Percentiles rank a stretch among this genome's conserved stretches.
phyloP scores from a whole-genome alignment of 805 yeast genomes.

The Saccharomycopsis fermentans region DNA sequence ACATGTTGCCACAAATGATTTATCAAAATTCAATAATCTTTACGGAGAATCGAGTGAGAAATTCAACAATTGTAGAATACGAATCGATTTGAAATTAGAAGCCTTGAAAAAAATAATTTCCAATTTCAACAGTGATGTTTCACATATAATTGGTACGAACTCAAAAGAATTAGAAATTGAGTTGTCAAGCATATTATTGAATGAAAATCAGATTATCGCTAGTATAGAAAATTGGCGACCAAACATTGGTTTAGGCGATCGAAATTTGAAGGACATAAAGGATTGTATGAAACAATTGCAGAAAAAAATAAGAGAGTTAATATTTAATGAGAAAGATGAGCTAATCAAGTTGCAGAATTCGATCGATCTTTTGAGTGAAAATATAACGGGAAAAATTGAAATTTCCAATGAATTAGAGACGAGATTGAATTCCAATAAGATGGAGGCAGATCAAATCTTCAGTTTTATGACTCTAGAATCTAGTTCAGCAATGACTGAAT shows the following conservation, averaged over 20 bases:
- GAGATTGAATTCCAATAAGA: constrained; percentile 40
- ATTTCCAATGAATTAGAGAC: constrained; percentile 48
- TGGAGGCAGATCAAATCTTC: constrained; percentile 44
- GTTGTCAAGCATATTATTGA: constrained; percentile 27
- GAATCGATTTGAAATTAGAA: constrained; percentile 39
- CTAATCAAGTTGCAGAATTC: constrained; percentile 46
- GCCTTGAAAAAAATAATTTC: constrained; percentile 1
- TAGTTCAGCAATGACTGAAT: constrained; percentile 46
- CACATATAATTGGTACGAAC: constrained; percentile 3
- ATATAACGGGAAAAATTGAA: constrained; percentile 47
- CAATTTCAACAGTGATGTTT: constrained; percentile 9
- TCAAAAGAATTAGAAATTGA: constrained; percentile 21
- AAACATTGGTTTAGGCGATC: constrained; percentile 31
- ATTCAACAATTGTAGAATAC: constrained; percentile 39
- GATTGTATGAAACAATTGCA: constrained; percentile 22
- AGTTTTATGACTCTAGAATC: constrained; percentile 45
- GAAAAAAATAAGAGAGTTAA: constrained; percentile 29
- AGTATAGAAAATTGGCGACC: not conserved
- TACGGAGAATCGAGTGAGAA: constrained; percentile 30
- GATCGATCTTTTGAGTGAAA: constrained; percentile 46
- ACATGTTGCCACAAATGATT: constrained; percentile 2
- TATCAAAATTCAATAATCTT: constrained; percentile 20
- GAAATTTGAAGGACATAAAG: constrained; percentile 27
- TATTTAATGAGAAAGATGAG: constrained; percentile 48
- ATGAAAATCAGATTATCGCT: constrained; percentile 27